Evolutionary conservation across 805 yeast genomes (phyloP), one percentile per base, ranked within the genome.

Genomic region (Naumovozyma baii): DNA sequence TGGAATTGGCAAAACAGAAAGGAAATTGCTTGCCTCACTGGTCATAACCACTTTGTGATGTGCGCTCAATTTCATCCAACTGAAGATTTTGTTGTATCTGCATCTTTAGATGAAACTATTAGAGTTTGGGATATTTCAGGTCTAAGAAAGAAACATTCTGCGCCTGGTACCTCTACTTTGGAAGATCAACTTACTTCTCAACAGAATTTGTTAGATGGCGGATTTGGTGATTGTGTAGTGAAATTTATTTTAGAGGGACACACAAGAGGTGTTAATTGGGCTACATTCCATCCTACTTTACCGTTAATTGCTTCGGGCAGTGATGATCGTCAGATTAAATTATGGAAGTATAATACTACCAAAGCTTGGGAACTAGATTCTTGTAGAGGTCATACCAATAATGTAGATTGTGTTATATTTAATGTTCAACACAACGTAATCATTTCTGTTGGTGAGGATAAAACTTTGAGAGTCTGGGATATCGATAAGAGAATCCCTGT

Each of bases 1-100:
- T 92, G 99, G 99, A 94, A 92, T 67, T 92, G 98, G 98, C 98
- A 94, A 69, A 88, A 88, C 62, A 79, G 98, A 52, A 90, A 87
- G 61, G 97, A 92, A 55, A 83, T 92, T 56, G 97, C 97, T 8
- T 86, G 96, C 55, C 68, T 92, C 51, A 90, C 98, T 5, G 98
- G 99, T 46, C 99, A 92, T 64, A 88, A 86, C 66, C 98, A 92
- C 67, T 92, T 94, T 64, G 96, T 92, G 40, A 85, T 92, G 92
- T 83, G 94, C 53, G 97, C 98, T 2, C 94, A 85, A 63, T 92
- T 92, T 74, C 99, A 92, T 61, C 96, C 96, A 34, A 69, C 80
- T 36, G 96, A 94, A 52, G 97, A 92, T 63, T 71, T 94, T 54
- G 80, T 92, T 52, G 96, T 92, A 18, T 84, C 95, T 26, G 94